Evolutionary conservation across 139 green algal species (phyloP).

Genomic region (Picocystis salinarum): DNA sequence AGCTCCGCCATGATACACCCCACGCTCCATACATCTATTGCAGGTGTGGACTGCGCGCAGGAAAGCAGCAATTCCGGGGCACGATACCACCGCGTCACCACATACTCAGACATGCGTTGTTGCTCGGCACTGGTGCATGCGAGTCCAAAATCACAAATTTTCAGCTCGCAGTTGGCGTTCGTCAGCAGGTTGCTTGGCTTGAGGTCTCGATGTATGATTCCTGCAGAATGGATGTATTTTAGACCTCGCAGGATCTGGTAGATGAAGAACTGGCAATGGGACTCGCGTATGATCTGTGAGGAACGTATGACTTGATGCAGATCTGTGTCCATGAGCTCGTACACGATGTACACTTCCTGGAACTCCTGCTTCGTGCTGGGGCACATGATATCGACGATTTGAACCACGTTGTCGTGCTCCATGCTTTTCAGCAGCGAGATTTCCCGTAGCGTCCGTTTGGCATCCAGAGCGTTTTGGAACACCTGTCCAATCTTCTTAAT

Average conservation of each 20-base stretch:
- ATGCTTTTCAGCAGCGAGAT: slow-evolving; percentile 37
- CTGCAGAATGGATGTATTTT: slow-evolving; percentile 39
- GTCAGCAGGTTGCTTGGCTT: slow-evolving; percentile 37
- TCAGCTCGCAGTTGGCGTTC: slow-evolving; percentile 41
- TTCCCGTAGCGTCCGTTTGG: slow-evolving; percentile 35
- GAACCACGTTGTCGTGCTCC: slow-evolving; percentile 32
- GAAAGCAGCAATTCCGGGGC: slow-evolving; percentile 38
- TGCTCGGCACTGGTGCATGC: slow-evolving; percentile 32
- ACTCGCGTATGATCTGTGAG: slow-evolving; percentile 23
- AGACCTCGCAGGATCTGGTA: slow-evolving; percentile 28
- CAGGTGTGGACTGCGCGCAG: slow-evolving; percentile 30
- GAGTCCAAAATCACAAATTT: slow-evolving; percentile 46
- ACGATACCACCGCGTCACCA: slow-evolving; percentile 41
- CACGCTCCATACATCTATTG: slow-evolving; percentile 46
- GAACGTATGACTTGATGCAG: slow-evolving; percentile 41
- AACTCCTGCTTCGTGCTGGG: slow-evolving; percentile 9
- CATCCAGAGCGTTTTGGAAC: slow-evolving; percentile 32
- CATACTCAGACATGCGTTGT: slow-evolving; percentile 44
- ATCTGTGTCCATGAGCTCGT: slow-evolving; percentile 47
- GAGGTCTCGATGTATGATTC: slow-evolving; percentile 36
- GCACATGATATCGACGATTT: slow-evolving; percentile 21
- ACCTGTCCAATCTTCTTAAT: slow-evolving; percentile 43
- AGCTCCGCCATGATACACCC: slow-evolving; percentile 89
- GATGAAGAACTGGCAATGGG: slow-evolving; percentile 36
- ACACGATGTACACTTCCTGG: slow-evolving; percentile 38